phyloP scores from a whole-genome alignment of 768 basidiomycete genomes.

The Russula lepida region DNA sequence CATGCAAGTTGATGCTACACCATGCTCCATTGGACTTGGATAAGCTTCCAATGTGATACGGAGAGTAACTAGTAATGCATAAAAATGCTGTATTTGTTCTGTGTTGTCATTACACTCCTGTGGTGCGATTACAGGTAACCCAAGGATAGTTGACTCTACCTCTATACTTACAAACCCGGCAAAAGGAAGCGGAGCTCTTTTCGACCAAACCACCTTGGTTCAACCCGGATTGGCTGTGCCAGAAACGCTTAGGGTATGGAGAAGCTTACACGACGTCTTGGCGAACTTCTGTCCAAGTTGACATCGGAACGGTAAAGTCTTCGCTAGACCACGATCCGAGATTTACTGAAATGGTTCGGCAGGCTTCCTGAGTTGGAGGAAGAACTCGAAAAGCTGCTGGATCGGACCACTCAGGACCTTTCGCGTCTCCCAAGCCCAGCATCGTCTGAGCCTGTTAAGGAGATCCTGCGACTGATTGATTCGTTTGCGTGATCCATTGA shows the following conservation, averaged over 20 bases:
- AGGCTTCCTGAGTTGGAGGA: constrained; percentile 53
- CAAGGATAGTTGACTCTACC: too few species aligned
- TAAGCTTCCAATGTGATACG: too few species aligned
- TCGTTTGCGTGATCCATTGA: constrained; percentile 38
- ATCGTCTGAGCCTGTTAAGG: constrained; percentile 44
- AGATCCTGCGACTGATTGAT: constrained; percentile 40
- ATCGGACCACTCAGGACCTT: constrained; percentile 28
- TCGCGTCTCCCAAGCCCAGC: constrained; percentile 38
- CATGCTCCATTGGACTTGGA: too few species aligned
- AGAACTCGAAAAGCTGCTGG: constrained; percentile 41
- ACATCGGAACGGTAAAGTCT: constrained; percentile 1
- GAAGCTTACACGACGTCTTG: constrained; percentile 12
- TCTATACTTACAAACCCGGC: constrained; percentile 14
- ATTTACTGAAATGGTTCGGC: not conserved
- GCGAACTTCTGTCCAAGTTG: not conserved
- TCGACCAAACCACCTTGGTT: constrained; percentile 9
- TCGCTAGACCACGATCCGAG: not conserved
- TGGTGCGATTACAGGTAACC: too few species aligned
- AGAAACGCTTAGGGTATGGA: constrained; percentile 14
- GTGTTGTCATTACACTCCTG: too few species aligned
- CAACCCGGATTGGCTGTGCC: constrained; percentile 1
- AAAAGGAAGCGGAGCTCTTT: constrained; percentile 15
- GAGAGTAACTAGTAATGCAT: too few species aligned
- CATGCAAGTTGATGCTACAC: too few species aligned
- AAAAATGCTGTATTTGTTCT: too few species aligned